A percentile compares a stretch with the other conserved stretches of the same genome.
Conservation (phyloP, 2,329 filamentous ascomycete genomes). For the Chrysoporthe austroafricana region DNA sequence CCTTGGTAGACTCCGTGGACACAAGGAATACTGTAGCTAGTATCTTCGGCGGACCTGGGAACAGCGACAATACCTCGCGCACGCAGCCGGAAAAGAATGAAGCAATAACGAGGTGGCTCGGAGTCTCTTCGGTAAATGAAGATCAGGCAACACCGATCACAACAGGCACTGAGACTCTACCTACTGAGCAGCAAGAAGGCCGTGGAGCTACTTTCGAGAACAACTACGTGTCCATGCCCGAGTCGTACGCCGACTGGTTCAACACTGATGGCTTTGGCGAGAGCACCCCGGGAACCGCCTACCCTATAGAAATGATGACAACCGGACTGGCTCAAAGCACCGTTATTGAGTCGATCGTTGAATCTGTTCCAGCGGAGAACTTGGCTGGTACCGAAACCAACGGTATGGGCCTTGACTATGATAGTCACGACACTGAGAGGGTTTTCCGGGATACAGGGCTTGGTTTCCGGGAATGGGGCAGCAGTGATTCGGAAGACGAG, state of each 20-base stretch:
- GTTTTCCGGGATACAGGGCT: slow-evolving; percentile 21
- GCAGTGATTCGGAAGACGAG: slow-evolving; percentile 22
- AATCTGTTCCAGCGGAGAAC: not conserved
- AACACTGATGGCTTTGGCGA: not conserved
- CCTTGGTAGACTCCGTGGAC: slow-evolving; percentile 19
- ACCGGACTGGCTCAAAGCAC: not conserved
- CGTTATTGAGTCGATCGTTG: not conserved
- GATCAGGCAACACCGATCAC: not conserved
- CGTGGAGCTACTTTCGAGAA: not conserved
- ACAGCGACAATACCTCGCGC: not conserved
- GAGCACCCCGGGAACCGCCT: not conserved
- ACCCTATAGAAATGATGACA: not conserved
- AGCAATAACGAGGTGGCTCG: slow-evolving; percentile 6
- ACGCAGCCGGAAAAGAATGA: not conserved
- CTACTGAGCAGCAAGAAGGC: not conserved
- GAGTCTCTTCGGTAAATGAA: not conserved
- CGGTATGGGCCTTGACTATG: not conserved
- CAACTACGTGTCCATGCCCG: not conserved
- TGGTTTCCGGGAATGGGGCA: slow-evolving; percentile 25
- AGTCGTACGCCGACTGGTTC: not conserved
- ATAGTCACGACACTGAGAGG: not conserved
- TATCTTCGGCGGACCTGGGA: slow-evolving; percentile 4
- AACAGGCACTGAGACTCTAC: not conserved
- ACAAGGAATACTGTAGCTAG: slow-evolving; percentile 15
- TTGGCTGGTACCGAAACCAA: not conserved